phyloP scores from a whole-genome alignment of 2,329 filamentous ascomycete genomes.

The Epichloe sibirici region DNA sequence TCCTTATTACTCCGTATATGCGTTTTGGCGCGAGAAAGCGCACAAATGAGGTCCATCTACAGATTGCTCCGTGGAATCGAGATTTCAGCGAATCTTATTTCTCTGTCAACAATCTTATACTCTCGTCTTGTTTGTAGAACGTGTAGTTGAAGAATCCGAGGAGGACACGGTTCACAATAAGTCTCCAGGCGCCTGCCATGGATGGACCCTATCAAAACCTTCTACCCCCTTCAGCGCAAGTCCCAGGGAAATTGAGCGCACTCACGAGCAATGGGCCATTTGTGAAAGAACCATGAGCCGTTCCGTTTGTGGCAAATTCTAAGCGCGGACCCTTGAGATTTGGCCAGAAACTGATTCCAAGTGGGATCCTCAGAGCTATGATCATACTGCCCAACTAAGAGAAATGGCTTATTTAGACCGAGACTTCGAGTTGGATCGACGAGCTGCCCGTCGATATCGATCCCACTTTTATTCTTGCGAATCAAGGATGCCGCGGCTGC shows the following conservation, averaged over 20 bases:
- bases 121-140: slow-evolving; percentile 6
- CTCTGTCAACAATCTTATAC: slow-evolving; percentile 5
- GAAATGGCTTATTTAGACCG: too few relatives aligned
- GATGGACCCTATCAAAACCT: slow-evolving; percentile 9
- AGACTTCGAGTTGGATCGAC: too few relatives aligned
- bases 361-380: too few relatives aligned
- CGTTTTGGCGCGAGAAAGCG: neutral
- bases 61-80: slow-evolving; percentile 11
- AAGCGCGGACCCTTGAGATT: slow-evolving; percentile 14
- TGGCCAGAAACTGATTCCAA: too few relatives aligned
- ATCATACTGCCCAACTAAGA: too few relatives aligned
- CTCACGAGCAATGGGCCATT: slow-evolving; percentile 18
- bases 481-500: too few relatives aligned
- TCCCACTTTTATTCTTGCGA: too few relatives aligned
- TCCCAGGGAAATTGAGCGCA: slow-evolving; percentile 12
- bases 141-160: slow-evolving; percentile 11
- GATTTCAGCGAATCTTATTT: slow-evolving; percentile 7
- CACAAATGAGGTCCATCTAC: neutral
- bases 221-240: slow-evolving; percentile 2
- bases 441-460: too few relatives aligned
- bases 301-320: slow-evolving; percentile 14
- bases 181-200: slow-evolving; percentile 9
- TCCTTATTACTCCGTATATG: too few relatives aligned
- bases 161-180: slow-evolving; percentile 11
- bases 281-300: slow-evolving; percentile 20